Percentiles rank a stretch among this genome's conserved stretches.
phyloP scores from a whole-genome alignment of 768 basidiomycete genomes.

The Russula foetens region DNA sequence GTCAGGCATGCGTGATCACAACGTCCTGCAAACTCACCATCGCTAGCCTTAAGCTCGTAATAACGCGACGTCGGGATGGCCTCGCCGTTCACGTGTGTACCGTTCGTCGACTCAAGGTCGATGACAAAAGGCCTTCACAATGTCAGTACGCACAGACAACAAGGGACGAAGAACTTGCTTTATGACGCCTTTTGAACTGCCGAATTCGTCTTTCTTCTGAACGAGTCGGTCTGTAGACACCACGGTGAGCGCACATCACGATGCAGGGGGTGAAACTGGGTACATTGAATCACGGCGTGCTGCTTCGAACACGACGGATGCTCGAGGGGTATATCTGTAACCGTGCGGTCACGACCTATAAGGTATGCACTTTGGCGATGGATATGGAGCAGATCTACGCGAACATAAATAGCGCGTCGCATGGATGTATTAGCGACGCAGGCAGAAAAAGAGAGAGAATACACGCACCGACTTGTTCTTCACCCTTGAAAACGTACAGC shows the following conservation, averaged over 20 bases:
- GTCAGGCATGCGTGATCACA: conserved; percentile 1
- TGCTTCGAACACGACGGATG: conserved; percentile 99
- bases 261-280: conserved; percentile 22
- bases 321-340: conserved; percentile 81
- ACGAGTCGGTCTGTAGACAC: conserved; percentile 62
- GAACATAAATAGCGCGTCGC: neutral
- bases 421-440: neutral
- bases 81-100: conserved; percentile 85
- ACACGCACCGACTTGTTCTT: conserved; percentile 82
- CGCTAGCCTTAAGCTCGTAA: conserved; percentile 72
- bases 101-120: conserved; percentile 97
- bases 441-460: neutral
- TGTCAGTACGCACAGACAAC: neutral
- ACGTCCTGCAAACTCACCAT: conserved; percentile 46
- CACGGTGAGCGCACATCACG: conserved; percentile 4
- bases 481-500: conserved; percentile 95
- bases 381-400: conserved; percentile 80
- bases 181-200: conserved; percentile 61
- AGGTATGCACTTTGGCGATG: conserved; percentile 92
- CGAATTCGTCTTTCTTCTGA: conserved; percentile 82
- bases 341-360: conserved; percentile 80
- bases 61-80: conserved; percentile 79
- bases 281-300: conserved; percentile 93
- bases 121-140: conserved; percentile 82
- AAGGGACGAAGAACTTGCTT: conserved; percentile 53